Evolutionary conservation across 2,329 filamentous ascomycete genomes (phyloP).

Genomic region (Aspergillus sp.): DNA sequence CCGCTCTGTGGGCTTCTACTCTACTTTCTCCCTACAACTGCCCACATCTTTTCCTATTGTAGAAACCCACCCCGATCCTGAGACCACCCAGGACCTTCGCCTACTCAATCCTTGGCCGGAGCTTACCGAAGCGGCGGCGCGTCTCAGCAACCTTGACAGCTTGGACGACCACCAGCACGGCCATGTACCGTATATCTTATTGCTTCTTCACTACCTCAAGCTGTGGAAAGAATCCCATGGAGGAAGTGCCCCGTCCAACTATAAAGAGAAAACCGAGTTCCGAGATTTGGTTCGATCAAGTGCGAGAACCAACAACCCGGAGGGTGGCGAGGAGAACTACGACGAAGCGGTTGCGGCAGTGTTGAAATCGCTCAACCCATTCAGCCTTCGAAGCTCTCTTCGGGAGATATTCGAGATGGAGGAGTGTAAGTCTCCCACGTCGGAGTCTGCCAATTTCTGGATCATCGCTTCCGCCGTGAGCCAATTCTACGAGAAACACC

Average conservation of each 20-base stretch:
- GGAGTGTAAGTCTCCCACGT: slow-evolving; percentile 50
- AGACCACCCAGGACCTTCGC: slow-evolving; percentile 79
- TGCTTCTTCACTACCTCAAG: slow-evolving; percentile 78
- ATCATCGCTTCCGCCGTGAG: slow-evolving; percentile 77
- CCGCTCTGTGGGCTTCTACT: slow-evolving; percentile 89
- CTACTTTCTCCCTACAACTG: slow-evolving; percentile 76
- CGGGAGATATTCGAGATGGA: slow-evolving; percentile 75
- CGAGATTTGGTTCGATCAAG: slow-evolving; percentile 65
- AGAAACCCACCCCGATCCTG: slow-evolving; percentile 90
- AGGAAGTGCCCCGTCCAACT: slow-evolving; percentile 67
- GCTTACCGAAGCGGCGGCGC: slow-evolving; percentile 63
- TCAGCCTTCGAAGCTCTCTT: slow-evolving; percentile 66
- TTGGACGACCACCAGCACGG: slow-evolving; percentile 81
- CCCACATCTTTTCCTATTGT: slow-evolving; percentile 85
- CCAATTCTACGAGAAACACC: slow-evolving; percentile 70
- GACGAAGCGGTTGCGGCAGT: slow-evolving; percentile 87
- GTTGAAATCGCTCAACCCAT: slow-evolving; percentile 75
- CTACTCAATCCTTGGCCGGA: slow-evolving; percentile 84
- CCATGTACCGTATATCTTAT: slow-evolving; percentile 81
- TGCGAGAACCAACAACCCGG: slow-evolving; percentile 68
- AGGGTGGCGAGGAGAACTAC: slow-evolving; percentile 94
- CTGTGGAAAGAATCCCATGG: slow-evolving; percentile 71
- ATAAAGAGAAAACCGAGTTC: slow-evolving; percentile 85
- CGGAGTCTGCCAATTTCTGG: slow-evolving; percentile 72
- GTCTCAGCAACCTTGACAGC: slow-evolving; percentile 64